These are phyloP conservation scores for Sodiomyces alkalinus DNA, from an alignment of 2,329 filamentous ascomycete species.

Conservation along the genomic window DNA sequence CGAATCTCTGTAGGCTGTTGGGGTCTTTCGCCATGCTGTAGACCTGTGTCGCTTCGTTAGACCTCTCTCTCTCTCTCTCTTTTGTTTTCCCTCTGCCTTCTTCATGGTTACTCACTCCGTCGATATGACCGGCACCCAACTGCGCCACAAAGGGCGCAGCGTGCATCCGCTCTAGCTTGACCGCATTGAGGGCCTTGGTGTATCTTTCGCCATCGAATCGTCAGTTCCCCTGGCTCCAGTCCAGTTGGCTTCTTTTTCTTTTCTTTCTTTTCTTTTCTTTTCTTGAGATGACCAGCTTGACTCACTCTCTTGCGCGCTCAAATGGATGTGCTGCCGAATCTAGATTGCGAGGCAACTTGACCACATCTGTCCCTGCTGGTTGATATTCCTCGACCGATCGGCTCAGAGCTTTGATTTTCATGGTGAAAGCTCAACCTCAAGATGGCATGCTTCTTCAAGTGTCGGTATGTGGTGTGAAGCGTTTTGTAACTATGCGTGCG, in stretches of 20 bases:
- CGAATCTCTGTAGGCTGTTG: conserved; percentile 55
- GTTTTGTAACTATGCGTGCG: no score
- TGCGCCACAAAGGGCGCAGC: conserved; percentile 60
- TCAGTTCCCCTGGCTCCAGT: no score
- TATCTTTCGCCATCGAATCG: conserved; percentile 12
- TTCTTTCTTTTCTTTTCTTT: no score
- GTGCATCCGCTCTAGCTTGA: conserved; percentile 90
- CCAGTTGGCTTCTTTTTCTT: no score
- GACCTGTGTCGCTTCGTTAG: conserved; percentile 14
- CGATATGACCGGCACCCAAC: conserved; percentile 80
- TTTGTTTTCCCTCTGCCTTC: no score
- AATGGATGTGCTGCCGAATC: conserved; percentile 83
- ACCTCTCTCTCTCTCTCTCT: no score
- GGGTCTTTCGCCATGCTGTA: conserved; percentile 73
- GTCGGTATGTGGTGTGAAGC: no score
- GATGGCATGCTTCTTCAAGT: not conserved
- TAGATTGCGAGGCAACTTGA: conserved; percentile 54
- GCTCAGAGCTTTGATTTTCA: conserved; percentile 53
- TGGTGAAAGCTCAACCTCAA: conserved; percentile 7
- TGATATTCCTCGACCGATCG: conserved; percentile 50
- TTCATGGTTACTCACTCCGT: no score
- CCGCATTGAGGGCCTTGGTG: conserved; percentile 50
- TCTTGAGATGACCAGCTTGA: conserved; percentile 54
- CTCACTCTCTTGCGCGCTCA: conserved; percentile 78
- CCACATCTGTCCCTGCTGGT: conserved; percentile 48